These are phyloP conservation scores for Epichloe baconii DNA, from an alignment of 2,329 filamentous ascomycete genomes.

Conservation along the genomic window DNA sequence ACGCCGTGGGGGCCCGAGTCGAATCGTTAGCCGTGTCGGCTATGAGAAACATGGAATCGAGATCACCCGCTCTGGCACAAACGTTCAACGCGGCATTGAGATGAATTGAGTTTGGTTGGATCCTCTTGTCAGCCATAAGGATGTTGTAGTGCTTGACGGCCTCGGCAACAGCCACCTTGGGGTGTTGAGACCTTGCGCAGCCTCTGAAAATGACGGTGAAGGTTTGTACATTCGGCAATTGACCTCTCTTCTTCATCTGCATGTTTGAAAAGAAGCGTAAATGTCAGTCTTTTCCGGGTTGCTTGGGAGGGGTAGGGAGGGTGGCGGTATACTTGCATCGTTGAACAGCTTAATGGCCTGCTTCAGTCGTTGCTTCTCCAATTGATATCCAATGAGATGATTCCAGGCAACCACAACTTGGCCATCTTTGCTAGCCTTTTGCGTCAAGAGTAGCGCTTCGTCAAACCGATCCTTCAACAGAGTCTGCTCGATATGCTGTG, in stretches of 20 bases:
- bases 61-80: constrained; percentile 59
- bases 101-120: constrained; percentile 67
- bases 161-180: constrained; percentile 47
- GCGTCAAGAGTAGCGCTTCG: constrained; percentile 55
- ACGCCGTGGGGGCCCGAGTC: constrained; percentile 44
- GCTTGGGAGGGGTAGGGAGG: neutral
- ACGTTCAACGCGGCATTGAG: constrained; percentile 80
- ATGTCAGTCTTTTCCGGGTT: neutral
- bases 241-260: constrained; percentile 88
- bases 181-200: constrained; percentile 47
- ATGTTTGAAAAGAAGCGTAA: neutral
- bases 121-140: constrained; percentile 48
- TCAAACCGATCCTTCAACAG: constrained; percentile 47
- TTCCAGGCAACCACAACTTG: constrained; percentile 77
- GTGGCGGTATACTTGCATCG: constrained; percentile 43
- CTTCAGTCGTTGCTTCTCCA: constrained; percentile 47
- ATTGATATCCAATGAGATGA: constrained; percentile 58
- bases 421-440: constrained; percentile 51
- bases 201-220: constrained; percentile 76
- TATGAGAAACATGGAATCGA: constrained; percentile 71
- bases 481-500: constrained; percentile 48
- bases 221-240: constrained; percentile 68
- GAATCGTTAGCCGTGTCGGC: constrained; percentile 57
- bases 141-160: constrained; percentile 67
- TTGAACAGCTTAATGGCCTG: constrained; percentile 74